Conservation (phyloP, 1,284 basidiomycete species). For the Fistulina hepatica region DNA sequence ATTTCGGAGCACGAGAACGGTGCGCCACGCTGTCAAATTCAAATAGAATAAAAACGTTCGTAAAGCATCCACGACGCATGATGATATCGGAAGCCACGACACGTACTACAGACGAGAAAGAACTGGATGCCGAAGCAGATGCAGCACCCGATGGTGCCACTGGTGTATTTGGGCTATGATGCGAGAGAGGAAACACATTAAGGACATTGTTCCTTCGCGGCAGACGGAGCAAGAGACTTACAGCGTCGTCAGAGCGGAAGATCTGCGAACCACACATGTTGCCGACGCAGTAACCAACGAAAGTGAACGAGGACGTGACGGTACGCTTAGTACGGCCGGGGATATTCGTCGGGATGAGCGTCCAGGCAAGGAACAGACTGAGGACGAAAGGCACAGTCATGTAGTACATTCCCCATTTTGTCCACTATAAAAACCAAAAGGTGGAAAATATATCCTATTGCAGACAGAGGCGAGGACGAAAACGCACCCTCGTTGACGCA, state of each 20-base stretch:
- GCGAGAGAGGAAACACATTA: too few relatives aligned
- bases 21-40: conserved; percentile 7
- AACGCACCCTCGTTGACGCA: conserved; percentile 13
- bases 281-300: conserved; percentile 14
- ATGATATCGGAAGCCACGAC: background rate
- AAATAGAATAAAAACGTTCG: background rate
- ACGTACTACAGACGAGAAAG: background rate
- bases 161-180: conserved; percentile 2
- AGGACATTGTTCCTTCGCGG: too few relatives aligned
- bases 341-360: conserved; percentile 10
- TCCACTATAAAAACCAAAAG: background rate
- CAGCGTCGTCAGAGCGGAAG: conserved; percentile 13
- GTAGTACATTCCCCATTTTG: conserved; percentile 3
- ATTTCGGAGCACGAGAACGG: conserved; percentile 8
- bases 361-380: conserved; percentile 12
- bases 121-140: conserved; percentile 5
- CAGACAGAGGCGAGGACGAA: background rate
- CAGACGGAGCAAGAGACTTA: too few relatives aligned
- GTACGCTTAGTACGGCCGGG: conserved; percentile 16
- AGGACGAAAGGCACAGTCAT: conserved; percentile 13
- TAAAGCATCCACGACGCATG: too few relatives aligned
- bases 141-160: conserved; percentile 3
- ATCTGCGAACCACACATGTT: conserved; percentile 13
- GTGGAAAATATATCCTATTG: background rate
- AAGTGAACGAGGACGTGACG: conserved; percentile 14